Base-by-base conservation (phyloP, 768 basidiomycete species). In the Boletus vinaceobasis region DNA sequence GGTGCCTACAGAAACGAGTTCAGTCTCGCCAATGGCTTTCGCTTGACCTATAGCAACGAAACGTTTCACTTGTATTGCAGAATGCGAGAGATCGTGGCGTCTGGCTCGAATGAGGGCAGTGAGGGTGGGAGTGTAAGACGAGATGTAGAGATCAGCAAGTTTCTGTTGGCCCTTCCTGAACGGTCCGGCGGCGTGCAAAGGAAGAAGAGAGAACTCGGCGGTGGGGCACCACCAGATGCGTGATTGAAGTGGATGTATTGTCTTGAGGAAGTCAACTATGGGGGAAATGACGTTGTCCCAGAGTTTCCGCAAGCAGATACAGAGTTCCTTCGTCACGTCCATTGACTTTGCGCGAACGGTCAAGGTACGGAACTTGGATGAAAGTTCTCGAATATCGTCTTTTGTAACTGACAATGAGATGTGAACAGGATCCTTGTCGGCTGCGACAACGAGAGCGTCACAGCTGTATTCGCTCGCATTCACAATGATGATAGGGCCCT, bases 101-200 rank as follows among this genome's bases (percentile, higher is more conserved):
- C 48, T 21, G 4, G 57, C 48, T 32, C 36, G 43, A 21, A 57
- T 44, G 19, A 63, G 61, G 4, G 61, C 48, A 3, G 43, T 43
- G 21, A 63, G 17, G 2, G 48, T 60, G 0, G 61, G 57, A 4
- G 61, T 63, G 11, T 63, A 60, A 21, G 61, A 63, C 15, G 62
- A 60, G 21, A 60, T 40, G 31, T 60, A 59, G 4, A 52, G 29
- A 10, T 43, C 54, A 39, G 56, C 44, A 52, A 60, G 48, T 47
- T 37, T 45, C 8, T 31, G 31, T 27, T 40, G 39, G 5, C 39
- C 21, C 7, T 21, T 40, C 21, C 21, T 40, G 8, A 3, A 40
- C 21, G 39, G 21, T 4, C 39, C 39, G 7, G 39, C 19, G 7
- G 39, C 21, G 6, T 40, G 39, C 1, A 40, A 7, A 1, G 39